Base-by-base conservation (phyloP, 2,329 filamentous ascomycete species). In the Aureobasidium zeae region DNA sequence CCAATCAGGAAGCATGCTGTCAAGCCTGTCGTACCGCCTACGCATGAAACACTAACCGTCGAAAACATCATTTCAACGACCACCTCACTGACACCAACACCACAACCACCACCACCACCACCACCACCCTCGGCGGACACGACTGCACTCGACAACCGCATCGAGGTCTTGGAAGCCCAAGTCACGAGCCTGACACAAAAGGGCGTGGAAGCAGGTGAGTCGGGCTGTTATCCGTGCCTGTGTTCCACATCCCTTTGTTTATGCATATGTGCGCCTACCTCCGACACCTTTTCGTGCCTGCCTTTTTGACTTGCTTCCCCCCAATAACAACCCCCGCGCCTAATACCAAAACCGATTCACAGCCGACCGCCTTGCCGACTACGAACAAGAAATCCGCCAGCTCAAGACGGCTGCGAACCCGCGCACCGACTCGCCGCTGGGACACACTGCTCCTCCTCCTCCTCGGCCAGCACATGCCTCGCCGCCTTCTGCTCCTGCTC, bases 321-420 rank as follows among this genome's bases (percentile, higher is more conserved):
- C 16, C 6, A 25, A 25, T 13, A 2, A 15, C 36, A 29, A 15
- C 29, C 39, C n/a, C 9, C 4, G 4, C 2, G 2, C 15, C 15
- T 3, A 7, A 9, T 13, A 12, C 34, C 19, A 29, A n/a, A n/a
- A n/a, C n/a, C n/a, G n/a, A n/a, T n/a, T n/a, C 25, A 29, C 3
- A 45, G 44, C 34, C 26, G 44, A 76, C 67, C 53, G 54, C 57
- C 69, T 77, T 50, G 81, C 83, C 56, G 81, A 86, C 66, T 87
- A 86, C 69, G 84, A 89, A 64, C 83, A 86, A 62, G 81, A 87
- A 59, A 72, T 87, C 29, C 69, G 76, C 32, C 68, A 63, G 32
- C 68, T 86, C 44, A 76, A 42, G 26, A 35, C 20, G 16, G 29
- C 17, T 29, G 32, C 11, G 45, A 24, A 31, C 21, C 37, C 37